phyloP scores from a whole-genome alignment of 495 filamentous ascomycete genomes.

The Aspergillus diversus region DNA sequence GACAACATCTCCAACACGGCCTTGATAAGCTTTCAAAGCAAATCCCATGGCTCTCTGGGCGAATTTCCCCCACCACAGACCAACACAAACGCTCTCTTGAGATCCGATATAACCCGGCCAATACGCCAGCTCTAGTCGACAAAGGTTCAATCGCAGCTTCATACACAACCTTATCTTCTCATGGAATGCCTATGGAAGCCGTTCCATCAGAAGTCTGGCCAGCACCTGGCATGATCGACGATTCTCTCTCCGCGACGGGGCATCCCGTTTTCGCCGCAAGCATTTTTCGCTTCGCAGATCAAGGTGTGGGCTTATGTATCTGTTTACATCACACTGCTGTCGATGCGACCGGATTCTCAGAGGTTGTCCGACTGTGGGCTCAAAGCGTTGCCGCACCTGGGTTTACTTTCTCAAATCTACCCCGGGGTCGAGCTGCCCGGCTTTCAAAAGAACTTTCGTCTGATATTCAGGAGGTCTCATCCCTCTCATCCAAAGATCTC shows the following conservation, averaged over 20 bases:
- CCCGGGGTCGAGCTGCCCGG: background rate
- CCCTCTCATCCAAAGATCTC: slow-evolving; percentile 1
- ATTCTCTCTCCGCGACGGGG: background rate
- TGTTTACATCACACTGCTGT: slow-evolving; percentile 17
- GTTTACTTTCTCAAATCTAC: background rate
- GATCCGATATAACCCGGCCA: slow-evolving; percentile 10
- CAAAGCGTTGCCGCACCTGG: slow-evolving; percentile 3
- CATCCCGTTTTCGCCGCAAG: slow-evolving; percentile 18
- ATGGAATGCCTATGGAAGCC: slow-evolving; percentile 7
- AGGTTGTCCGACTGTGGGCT: slow-evolving; percentile 10
- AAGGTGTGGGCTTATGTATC: slow-evolving; percentile 15
- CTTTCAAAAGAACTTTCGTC: slow-evolving; percentile 9
- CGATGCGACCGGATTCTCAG: slow-evolving; percentile 17
- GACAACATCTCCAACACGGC: slow-evolving; percentile 13
- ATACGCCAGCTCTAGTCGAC: slow-evolving; percentile 8
- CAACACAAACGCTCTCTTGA: background rate
- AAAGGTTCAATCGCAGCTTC: slow-evolving; percentile 12
- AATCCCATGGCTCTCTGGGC: slow-evolving; percentile 15
- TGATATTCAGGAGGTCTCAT: slow-evolving; percentile 4
- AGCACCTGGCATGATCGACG: slow-evolving; percentile 3
- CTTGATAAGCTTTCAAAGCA: slow-evolving; percentile 14
- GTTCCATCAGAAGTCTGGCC: slow-evolving; percentile 16
- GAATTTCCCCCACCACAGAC: background rate
- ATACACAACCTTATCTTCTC: background rate
- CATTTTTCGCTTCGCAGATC: slow-evolving; percentile 17